These are phyloP conservation scores for Trichoderma asperellum DNA, from an alignment of 2,329 filamentous ascomycete genomes.

Conservation along the genomic window DNA sequence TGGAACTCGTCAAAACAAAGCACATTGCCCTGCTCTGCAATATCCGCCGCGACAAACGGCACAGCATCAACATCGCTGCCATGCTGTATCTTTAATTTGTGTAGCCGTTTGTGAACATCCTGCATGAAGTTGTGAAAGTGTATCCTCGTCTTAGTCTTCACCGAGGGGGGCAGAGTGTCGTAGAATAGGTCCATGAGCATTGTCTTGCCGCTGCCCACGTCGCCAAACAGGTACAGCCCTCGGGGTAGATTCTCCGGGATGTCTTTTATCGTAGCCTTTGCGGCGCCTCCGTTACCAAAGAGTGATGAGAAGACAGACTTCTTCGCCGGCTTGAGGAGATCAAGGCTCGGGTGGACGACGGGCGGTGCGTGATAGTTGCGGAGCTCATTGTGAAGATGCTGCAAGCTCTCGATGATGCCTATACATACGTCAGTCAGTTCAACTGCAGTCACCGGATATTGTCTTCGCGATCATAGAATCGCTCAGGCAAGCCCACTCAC, in stretches of 20 bases:
- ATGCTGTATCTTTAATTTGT: slow-evolving; percentile 85
- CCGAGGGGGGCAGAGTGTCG: slow-evolving; percentile 81
- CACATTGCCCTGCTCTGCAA: slow-evolving; percentile 81
- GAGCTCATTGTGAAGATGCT: slow-evolving; percentile 86
- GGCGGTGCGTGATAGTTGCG: slow-evolving; percentile 71
- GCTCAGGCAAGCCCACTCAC: slow-evolving; percentile 47
- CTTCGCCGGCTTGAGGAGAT: slow-evolving; percentile 62
- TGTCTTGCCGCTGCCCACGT: slow-evolving; percentile 96
- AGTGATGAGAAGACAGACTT: slow-evolving; percentile 64
- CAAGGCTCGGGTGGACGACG: slow-evolving; percentile 76
- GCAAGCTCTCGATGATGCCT: slow-evolving; percentile 84
- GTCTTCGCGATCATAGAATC: slow-evolving; percentile 27
- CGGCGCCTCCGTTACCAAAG: slow-evolving; percentile 56
- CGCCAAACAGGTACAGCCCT: slow-evolving; percentile 92
- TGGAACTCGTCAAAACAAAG: slow-evolving; percentile 99
- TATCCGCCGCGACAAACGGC: slow-evolving; percentile 91
- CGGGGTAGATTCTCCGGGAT: slow-evolving; percentile 79
- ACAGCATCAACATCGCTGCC: slow-evolving; percentile 89
- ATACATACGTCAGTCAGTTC: slow-evolving; percentile 40
- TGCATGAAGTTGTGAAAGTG: slow-evolving; percentile 99
- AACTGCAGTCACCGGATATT: neutral
- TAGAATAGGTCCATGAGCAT: slow-evolving; percentile 99
- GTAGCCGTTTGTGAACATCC: slow-evolving; percentile 87
- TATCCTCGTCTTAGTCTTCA: slow-evolving; percentile 84
- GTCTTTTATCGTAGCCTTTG: slow-evolving; percentile 46